Percentiles rank a stretch among this genome's conserved stretches.
These are phyloP conservation scores for Puya raimondii DNA, from an alignment of 176 grass and related monocot species.

Conservation along the genomic window DNA sequence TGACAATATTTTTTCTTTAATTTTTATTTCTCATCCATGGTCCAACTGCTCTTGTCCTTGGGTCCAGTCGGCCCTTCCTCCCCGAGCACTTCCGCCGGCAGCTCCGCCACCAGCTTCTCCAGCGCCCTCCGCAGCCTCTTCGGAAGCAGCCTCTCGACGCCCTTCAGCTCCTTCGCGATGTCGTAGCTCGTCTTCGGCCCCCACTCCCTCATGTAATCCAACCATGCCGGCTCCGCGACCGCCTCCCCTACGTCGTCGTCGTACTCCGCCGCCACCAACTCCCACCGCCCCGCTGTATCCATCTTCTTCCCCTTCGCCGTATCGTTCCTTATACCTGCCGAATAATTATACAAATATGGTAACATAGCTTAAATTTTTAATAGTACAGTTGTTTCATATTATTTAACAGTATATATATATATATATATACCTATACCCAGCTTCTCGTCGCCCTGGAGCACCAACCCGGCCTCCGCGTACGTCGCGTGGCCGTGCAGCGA, in stretches of 20 bases:
- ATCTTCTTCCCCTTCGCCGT: slow-evolving; percentile 45
- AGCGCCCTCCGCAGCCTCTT: slow-evolving; percentile 26
- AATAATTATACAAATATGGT: too few species aligned
- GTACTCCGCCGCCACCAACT: slow-evolving; percentile 70
- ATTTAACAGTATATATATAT: too few species aligned
- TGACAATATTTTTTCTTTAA: background rate
- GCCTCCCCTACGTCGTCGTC: slow-evolving; percentile 21
- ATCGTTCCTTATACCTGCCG: slow-evolving; percentile 59
- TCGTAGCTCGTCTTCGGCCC: slow-evolving; percentile 75
- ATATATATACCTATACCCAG: slow-evolving; percentile 29
- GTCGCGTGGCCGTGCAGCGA: slow-evolving; percentile 67
- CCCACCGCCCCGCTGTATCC: slow-evolving; percentile 35
- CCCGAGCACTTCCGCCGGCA: slow-evolving; percentile 45
- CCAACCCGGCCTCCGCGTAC: slow-evolving; percentile 44
- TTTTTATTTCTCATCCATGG: slow-evolving; percentile 39
- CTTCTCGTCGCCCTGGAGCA: slow-evolving; percentile 51
- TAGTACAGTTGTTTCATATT: too few species aligned
- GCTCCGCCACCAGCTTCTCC: slow-evolving; percentile 26
- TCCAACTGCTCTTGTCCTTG: slow-evolving; percentile 61
- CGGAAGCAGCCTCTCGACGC: slow-evolving; percentile 46
- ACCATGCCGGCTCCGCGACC: slow-evolving; percentile 48
- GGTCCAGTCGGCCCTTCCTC: slow-evolving; percentile 80
- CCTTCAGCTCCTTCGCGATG: slow-evolving; percentile 50
- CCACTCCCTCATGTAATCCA: slow-evolving; percentile 64
- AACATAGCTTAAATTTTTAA: too few species aligned